Conservation (phyloP, 1,284 basidiomycete genomes). For the Chalciporus sp. region DNA sequence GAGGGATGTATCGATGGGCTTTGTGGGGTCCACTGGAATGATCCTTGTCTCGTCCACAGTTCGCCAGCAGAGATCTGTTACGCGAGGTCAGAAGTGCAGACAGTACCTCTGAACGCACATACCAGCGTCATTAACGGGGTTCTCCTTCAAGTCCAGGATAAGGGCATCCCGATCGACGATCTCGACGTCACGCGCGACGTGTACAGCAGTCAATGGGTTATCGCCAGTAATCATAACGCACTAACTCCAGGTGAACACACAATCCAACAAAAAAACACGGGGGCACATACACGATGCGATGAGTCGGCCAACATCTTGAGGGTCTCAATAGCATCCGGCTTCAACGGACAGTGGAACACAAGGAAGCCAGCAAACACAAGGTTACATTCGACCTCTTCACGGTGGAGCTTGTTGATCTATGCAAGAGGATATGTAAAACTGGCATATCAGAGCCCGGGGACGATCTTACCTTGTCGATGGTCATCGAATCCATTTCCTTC, state of each 20-base stretch:
- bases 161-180: conserved; percentile 93
- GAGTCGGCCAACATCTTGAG: conserved; percentile 93
- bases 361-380: conserved; percentile 89
- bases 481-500: conserved; percentile 76
- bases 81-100: not conserved
- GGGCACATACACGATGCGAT: conserved; percentile 80
- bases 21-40: conserved; percentile 77
- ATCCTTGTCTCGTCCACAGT: conserved; percentile 89
- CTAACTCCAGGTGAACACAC: conserved; percentile 39
- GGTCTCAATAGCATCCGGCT: conserved; percentile 86
- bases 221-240: conserved; percentile 99
- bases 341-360: conserved; percentile 95
- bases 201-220: conserved; percentile 92
- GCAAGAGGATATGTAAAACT: not conserved
- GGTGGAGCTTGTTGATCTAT: conserved; percentile 82
- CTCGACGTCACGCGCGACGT: conserved; percentile 93
- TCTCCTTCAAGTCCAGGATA: conserved; percentile 88
- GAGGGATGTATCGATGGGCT: conserved; percentile 76
- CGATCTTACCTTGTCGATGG: conserved; percentile 60
- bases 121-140: conserved; percentile 70
- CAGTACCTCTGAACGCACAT: conserved; percentile 24
- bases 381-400: conserved; percentile 78
- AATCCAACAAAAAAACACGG: not conserved
- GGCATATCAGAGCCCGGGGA: not conserved
- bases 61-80: conserved; percentile 82